Conservation (phyloP, 176 grass and related monocot genomes). For the Oryza officinalis region DNA sequence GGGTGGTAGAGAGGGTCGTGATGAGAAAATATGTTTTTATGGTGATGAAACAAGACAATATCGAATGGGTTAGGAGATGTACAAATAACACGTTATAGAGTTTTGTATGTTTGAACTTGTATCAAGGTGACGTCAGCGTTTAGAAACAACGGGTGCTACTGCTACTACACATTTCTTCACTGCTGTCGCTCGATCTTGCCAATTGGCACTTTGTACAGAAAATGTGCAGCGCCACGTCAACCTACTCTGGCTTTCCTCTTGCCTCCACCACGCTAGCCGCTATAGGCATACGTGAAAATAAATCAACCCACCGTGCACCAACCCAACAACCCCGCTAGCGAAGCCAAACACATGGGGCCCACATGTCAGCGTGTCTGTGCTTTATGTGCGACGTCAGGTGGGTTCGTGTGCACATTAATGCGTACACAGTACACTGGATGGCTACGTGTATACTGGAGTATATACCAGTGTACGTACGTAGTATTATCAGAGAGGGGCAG, state of each 20-base stretch:
- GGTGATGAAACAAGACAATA: too few species aligned
- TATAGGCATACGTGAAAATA: background rate
- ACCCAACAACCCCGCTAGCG: background rate
- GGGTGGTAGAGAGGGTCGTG: too few species aligned
- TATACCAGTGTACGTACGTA: constrained; percentile 2
- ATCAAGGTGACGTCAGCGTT: too few species aligned
- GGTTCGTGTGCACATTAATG: background rate
- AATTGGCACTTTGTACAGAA: background rate
- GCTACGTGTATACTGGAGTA: background rate
- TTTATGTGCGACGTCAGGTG: background rate
- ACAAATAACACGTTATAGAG: too few species aligned
- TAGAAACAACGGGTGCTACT: too few species aligned
- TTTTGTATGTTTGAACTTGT: background rate
- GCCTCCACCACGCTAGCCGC: background rate
- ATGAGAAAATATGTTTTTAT: too few species aligned
- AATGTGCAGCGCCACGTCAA: background rate
- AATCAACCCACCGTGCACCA: constrained; percentile 47
- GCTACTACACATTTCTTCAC: too few species aligned
- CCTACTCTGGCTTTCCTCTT: background rate
- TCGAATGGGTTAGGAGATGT: too few species aligned
- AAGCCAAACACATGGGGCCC: background rate
- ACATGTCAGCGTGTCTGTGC: background rate
- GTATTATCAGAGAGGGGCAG: background rate
- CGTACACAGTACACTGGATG: background rate
- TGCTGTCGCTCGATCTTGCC: background rate